A percentile compares a stretch with the other conserved stretches of the same genome.
Conservation (phyloP, 345 rosid genomes). For the Barbarea vulgaris region DNA sequence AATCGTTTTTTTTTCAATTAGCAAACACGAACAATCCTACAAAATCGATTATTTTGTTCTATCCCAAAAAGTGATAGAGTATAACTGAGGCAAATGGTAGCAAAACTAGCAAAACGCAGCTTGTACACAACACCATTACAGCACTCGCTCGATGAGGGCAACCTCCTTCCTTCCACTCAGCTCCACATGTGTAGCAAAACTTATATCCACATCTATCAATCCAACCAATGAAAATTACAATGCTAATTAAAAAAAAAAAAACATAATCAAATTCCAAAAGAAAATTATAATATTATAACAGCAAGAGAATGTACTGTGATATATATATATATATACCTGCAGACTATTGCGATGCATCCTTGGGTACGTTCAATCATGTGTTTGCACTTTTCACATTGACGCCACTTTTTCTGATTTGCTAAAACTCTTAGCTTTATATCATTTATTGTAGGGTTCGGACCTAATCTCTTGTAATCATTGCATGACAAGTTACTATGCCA, state of each 20-base stretch:
- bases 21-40: too few relatives aligned
- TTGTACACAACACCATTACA: too few relatives aligned
- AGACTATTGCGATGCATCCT: conserved; percentile 50
- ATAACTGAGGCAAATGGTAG: too few relatives aligned
- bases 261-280: too few relatives aligned
- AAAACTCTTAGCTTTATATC: conserved; percentile 42
- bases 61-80: too few relatives aligned
- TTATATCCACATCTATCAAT: neutral
- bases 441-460: conserved; percentile 43
- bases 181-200: conserved; percentile 57
- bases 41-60: too few relatives aligned
- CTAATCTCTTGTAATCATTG: conserved; percentile 38
- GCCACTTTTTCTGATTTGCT: conserved; percentile 49
- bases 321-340: too few relatives aligned
- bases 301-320: neutral
- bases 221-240: neutral
- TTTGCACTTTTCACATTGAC: conserved; percentile 48
- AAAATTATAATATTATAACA: too few relatives aligned
- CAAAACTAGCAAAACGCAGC: too few relatives aligned
- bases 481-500: conserved; percentile 66
- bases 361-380: conserved; percentile 50
- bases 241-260: neutral
- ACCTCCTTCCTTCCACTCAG: conserved; percentile 37
- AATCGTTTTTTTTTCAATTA: too few relatives aligned
- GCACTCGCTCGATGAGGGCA: neutral